Base-by-base conservation (phyloP, 805 yeast species). In the Osmozyma mogii region DNA sequence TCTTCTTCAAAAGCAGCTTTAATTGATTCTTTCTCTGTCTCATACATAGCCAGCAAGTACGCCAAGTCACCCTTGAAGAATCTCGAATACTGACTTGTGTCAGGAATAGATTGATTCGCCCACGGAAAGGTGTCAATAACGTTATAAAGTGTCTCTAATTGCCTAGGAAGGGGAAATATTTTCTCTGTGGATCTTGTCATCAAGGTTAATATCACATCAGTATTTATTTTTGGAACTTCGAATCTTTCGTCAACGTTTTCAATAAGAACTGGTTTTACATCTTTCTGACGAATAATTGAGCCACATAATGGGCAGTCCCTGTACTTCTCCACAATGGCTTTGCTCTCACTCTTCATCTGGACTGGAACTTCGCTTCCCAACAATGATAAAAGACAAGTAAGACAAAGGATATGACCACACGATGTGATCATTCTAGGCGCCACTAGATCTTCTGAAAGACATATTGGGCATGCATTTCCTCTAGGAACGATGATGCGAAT, bases 361-460 rank as follows among this genome's bases (percentile, higher is more conserved):
- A 42, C 44, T 1, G 70, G 70, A 3, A 63, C 52, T 33, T 63
- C 68, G 12, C 78, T 74, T 21, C 72, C 81, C 25, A 84, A 58
- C 44, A 83, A 72, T 25, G 87, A 72, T 32, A 87, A 52, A 17
- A 89, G 54, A 52, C 99, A 92, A 9, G 87, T 74, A 32, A 74
- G 66, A 49, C 99, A 92, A 47, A 92, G 74, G 10, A 87, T 69
- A 50, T 92, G 99, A 4, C 99, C 98, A 59, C 99, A 92, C 9
- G 77, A 70, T 4, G 65, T 59, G 17, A 85, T 77, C 97, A 92
- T 94, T 32, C 97, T 64, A 2, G 98, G 96, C 0, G 96, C 96
- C 11, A 82, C 72, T 9, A 92, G 83, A 9, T 76, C 78, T 29
- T 84, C 94, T 18, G 78, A 69, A 9, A 92, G 61, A 52, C 99